Percentiles rank a stretch among this genome's conserved stretches.
Conservation (phyloP, 2,329 filamentous ascomycete genomes). For the Fusarium armeniacum region DNA sequence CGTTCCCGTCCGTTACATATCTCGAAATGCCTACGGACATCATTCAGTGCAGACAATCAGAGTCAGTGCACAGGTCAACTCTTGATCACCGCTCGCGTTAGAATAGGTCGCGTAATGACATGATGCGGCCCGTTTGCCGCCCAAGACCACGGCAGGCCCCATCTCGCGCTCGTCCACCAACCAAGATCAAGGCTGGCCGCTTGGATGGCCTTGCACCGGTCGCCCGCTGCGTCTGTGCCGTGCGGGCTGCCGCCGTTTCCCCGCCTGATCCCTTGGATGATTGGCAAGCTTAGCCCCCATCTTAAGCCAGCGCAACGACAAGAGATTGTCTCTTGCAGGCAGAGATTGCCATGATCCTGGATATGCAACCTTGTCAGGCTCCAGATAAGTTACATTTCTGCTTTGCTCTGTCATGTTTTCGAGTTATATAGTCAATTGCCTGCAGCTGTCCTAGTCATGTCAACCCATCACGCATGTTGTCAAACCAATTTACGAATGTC, state of each 20-base stretch:
- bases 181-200: constrained; percentile 26
- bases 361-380: constrained; percentile 31
- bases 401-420: constrained; percentile 20
- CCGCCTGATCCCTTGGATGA: constrained; percentile 36
- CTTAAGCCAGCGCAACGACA: constrained; percentile 31
- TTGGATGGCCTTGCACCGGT: constrained; percentile 33
- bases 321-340: constrained; percentile 43
- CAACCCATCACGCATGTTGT: constrained; percentile 33
- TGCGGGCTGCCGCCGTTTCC: constrained; percentile 43
- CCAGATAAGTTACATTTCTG: constrained; percentile 21
- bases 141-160: constrained; percentile 30
- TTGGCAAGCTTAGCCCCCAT: constrained; percentile 46
- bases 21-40: constrained; percentile 16
- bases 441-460: constrained; percentile 33
- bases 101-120: constrained; percentile 37
- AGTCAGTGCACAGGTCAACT: constrained; percentile 14
- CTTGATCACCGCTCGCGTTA: constrained; percentile 20
- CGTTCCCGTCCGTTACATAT: constrained; percentile 9
- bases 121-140: constrained; percentile 43
- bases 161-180: constrained; percentile 45
- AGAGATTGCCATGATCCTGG: constrained; percentile 38
- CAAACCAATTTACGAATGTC: constrained; percentile 22
- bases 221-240: constrained; percentile 39
- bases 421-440: constrained; percentile 12
- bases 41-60: not conserved